Evolutionary conservation across 768 basidiomycete genomes (phyloP), one percentile per base, ranked within the genome.

Genomic region (Cyclocybe aegerita): DNA sequence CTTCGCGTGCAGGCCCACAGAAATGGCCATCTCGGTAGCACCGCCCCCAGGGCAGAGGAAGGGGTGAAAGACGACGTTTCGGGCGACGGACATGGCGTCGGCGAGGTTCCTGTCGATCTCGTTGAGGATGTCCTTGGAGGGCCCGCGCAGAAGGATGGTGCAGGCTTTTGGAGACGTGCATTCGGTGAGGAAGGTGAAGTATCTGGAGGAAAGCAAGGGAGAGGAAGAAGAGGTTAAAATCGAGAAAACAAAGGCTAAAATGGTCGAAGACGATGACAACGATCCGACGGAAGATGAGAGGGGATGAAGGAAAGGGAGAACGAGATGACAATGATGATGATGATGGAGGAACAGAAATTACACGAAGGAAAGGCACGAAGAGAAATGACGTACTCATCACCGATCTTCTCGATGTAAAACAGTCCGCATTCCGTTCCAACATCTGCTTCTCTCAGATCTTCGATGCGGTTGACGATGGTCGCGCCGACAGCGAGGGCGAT

Each of bases 81-180:
- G 86, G 2, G 96, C 96, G 48, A 98, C 95, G 34, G 88, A 84
- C 88, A 99, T 98, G 32, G 96, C 97, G 60, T 99, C 97, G 1
- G 93, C 93, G 30, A 98, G 80, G 70, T 98, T 99, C 44, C 96
- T 85, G 68, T 98, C 97, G 59, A 98, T 92, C 73, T 98, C 97
- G 69, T 98, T 97, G 43, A 99, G 77, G 60, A 98, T 93, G 63
- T 98, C 97, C 69, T 98, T 99, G 2, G 93, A 96, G 0, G 97
- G 97, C 1, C 97, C 95, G 37, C 96, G 93, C 10, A 99, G 88
- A 41, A 99, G 83, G 70, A 98, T 93, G 9, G 96, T 98, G 79
- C 97, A 98, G 0, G 96, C 97, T 73, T 97, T 96, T 4, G 97
- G 97, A 10, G 79, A 75, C 33, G 73, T 71, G 74, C 97, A 99